A percentile compares a stretch with the other conserved stretches of the same genome.
Evolutionary conservation across 495 filamentous ascomycete species (phyloP).

Genomic region (Cercophora newfieldiana): DNA sequence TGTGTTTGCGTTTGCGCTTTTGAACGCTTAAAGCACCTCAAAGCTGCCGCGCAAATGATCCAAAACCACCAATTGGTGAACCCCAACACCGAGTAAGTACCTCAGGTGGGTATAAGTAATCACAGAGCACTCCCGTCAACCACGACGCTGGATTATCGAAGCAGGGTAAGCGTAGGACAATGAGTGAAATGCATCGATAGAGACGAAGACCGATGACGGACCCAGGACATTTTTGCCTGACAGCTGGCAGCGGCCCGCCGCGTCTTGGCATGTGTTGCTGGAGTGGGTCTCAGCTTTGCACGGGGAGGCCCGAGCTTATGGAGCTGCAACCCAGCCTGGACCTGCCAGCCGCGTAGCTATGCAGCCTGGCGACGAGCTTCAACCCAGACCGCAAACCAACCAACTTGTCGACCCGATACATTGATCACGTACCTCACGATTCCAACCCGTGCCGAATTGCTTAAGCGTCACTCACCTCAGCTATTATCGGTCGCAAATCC

Average conservation of each 20-base stretch:
- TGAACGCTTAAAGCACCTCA: not conserved
- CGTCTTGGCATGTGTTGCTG: not conserved
- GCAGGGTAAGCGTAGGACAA: not conserved
- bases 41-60: not conserved
- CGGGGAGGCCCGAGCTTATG: conserved; percentile 18
- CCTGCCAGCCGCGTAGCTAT: conserved; percentile 22
- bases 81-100: not conserved
- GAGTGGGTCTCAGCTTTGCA: not conserved
- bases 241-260: conserved; percentile 3
- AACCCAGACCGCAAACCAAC: conserved; percentile 14
- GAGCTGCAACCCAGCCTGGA: conserved; percentile 16
- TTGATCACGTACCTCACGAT: not conserved
- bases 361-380: conserved; percentile 21
- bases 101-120: not conserved
- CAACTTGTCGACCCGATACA: not conserved
- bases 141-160: not conserved
- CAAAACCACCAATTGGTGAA: not conserved
- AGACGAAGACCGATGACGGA: conserved; percentile 14
- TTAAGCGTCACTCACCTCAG: not conserved
- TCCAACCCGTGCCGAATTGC: not conserved
- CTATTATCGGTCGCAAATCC: not conserved
- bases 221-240: not conserved
- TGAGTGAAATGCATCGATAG: not conserved
- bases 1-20: too few relatives aligned
- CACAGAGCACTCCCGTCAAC: not conserved